Evolutionary conservation across 2,329 filamentous ascomycete species (phyloP), one percentile per base, ranked within the genome.

Genomic region (Aspergillus sp.): DNA sequence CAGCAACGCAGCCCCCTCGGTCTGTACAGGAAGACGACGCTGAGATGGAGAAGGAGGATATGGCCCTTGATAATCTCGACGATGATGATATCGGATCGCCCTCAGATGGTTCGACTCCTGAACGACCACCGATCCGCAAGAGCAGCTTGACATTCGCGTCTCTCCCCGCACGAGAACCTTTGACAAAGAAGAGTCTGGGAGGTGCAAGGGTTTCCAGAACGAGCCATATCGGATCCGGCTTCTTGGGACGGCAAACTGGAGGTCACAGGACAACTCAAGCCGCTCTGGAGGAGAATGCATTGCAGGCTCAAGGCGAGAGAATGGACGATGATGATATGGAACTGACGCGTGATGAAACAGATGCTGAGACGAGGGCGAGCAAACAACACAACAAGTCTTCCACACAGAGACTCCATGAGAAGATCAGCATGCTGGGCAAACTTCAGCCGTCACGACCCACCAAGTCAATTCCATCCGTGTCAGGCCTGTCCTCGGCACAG

Each of bases 81-180:
- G n/a, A 37, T 39, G 37, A 39, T 49, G 72, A 74, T 44, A 70
- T 74, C 23, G 72, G 68, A 38, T 74, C 73, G 15, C 71, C 73
- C 15, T 76, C 74, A 2, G 72, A 74, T 49, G 67, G 61, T 6
- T 74, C 72, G 25, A 74, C 71, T 13, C 74, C 74, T 5, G 71
- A 70, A 45, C 61, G 88, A 56, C 85, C 86, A 2, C 75, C 88
- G 25, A 80, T 94, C 56, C 84, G 91, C 51, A 97, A 97, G 75
- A 95, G 90, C 69, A 97, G 91, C 65, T 78, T 98, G 51, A 95
- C 87, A 50, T 97, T 98, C 70, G 89, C 93, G 33, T 89, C 93
- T 15, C 76, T 98, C 10, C 93, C 93, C 25, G 90, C 91, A 2
- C 81, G 93, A 52, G 91, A 97, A 61, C 91, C 91, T 32, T 74